Conservation (phyloP, 108 stramenopile genomes). For the Pseudonitzschia pungens region DNA sequence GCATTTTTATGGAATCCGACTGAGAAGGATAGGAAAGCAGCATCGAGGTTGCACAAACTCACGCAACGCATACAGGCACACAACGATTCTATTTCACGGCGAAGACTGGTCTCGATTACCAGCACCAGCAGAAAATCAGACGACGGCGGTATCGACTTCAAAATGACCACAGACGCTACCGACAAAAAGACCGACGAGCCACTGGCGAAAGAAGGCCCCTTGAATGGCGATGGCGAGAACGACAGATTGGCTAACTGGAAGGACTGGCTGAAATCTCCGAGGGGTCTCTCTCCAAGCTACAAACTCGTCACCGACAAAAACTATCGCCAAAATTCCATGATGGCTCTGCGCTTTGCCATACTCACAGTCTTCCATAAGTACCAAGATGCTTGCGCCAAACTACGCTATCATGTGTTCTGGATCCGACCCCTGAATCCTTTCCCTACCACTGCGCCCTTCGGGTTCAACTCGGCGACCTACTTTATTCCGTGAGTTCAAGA, state of each 20-base stretch:
- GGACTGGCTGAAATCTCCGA: background rate
- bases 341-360: conserved; percentile 36
- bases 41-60: background rate
- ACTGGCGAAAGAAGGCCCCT: background rate
- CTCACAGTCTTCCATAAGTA: conserved; percentile 40
- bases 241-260: background rate
- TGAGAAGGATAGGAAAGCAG: background rate
- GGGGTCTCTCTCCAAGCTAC: background rate
- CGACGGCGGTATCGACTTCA: background rate
- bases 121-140: background rate
- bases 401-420: conserved; percentile 47
- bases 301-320: conserved; percentile 34
- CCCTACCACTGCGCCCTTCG: conserved; percentile 45
- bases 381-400: conserved; percentile 53
- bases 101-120: background rate
- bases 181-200: conserved; percentile 1
- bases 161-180: background rate
- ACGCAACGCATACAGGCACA: too few species aligned
- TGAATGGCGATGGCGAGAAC: background rate
- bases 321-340: conserved; percentile 24
- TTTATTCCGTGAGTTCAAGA: conserved; percentile 40
- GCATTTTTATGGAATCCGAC: background rate
- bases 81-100: background rate
- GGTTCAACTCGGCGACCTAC: conserved; percentile 54
- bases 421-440: conserved; percentile 43